Evolutionary conservation across 2,329 filamentous ascomycete species (phyloP).

Genomic region (Aspergillus tubingensis): DNA sequence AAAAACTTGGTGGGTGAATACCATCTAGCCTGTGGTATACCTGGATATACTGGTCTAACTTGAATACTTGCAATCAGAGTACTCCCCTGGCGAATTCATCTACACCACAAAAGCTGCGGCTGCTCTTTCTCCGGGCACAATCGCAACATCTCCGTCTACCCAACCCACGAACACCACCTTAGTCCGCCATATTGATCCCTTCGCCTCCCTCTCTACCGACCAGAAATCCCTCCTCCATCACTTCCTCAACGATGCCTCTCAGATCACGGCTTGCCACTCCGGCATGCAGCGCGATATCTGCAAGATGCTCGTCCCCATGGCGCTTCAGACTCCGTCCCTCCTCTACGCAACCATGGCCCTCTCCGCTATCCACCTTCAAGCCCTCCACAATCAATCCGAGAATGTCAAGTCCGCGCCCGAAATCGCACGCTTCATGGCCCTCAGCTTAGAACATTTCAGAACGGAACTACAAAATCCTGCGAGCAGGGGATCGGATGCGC

Average conservation of each 20-base stretch:
- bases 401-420: slow-evolving; percentile 41
- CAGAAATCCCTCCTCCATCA: slow-evolving; percentile 44
- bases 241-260: slow-evolving; percentile 45
- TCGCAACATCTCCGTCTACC: slow-evolving; percentile 13
- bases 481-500: slow-evolving; percentile 34
- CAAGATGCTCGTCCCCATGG: slow-evolving; percentile 48
- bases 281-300: slow-evolving; percentile 47
- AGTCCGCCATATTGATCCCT: slow-evolving; percentile 37
- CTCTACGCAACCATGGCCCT: slow-evolving; percentile 47
- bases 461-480: slow-evolving; percentile 40
- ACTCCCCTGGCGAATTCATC: slow-evolving; percentile 43
- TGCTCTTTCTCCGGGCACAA: slow-evolving; percentile 15
- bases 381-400: slow-evolving; percentile 38
- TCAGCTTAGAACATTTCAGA: slow-evolving; percentile 45
- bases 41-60: neutral
- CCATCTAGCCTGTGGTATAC: neutral
- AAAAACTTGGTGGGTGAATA: slow-evolving; percentile 34
- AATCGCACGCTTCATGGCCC: slow-evolving; percentile 42
- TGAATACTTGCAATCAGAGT: slow-evolving; percentile 27
- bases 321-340: slow-evolving; percentile 44
- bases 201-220: slow-evolving; percentile 37
- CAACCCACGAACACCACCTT: slow-evolving; percentile 20
- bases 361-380: slow-evolving; percentile 45
- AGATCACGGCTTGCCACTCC: slow-evolving; percentile 44
- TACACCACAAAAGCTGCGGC: slow-evolving; percentile 35